Base-by-base conservation (phyloP, 2,329 filamentous ascomycete genomes). In the Neobulgaria alba region DNA sequence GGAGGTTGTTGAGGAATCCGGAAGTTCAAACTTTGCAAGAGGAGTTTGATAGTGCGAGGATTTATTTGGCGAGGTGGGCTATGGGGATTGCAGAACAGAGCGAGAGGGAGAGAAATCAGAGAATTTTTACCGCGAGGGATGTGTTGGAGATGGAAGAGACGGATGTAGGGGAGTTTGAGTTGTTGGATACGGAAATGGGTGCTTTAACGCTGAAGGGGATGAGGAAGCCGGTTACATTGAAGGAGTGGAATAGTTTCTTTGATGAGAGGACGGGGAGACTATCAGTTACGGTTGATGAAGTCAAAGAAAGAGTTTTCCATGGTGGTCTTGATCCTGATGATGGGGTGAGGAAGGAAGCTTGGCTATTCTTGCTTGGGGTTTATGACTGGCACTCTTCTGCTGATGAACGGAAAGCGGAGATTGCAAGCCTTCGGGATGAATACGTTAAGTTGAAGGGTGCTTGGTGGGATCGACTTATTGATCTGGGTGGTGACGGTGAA, bases 31-130 rank as follows among this genome's bases (percentile, higher is more conserved):
- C 85, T 0, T 63, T 98, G 16, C 89, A 95, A 58, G 89, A 96
- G 45, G 93, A 98, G 59, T 98, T 95, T 54, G 93, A 98, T 67
- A 95, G 88, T 55, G 92, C 93, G 3, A 77, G 92, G 49, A 73
- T 98, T 45, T 98, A 98, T 58, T 72, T 98, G 29, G 92, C 92
- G 16, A 75, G 92, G 48, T 98, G 92, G 92, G 92, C 92, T 2
- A 96, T 98, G 92, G 88, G 88, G 5, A 95, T 98, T 49, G 89
- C 92, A 0, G 93, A 98, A 61, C 92, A 98, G 66, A 90, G 89
- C 55, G 92, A 98, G 57, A 73, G 79, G 29, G 92, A 98, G 54
- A 72, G 82, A 17, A 85, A 79, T 38, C 83, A 89, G 61, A 73
- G 89, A 34, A 89, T 95, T 57, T 98, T 88, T 85, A 95, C 89